Base-by-base conservation (phyloP, 306 rosid species). In the Elaeagnus macrophylla region DNA sequence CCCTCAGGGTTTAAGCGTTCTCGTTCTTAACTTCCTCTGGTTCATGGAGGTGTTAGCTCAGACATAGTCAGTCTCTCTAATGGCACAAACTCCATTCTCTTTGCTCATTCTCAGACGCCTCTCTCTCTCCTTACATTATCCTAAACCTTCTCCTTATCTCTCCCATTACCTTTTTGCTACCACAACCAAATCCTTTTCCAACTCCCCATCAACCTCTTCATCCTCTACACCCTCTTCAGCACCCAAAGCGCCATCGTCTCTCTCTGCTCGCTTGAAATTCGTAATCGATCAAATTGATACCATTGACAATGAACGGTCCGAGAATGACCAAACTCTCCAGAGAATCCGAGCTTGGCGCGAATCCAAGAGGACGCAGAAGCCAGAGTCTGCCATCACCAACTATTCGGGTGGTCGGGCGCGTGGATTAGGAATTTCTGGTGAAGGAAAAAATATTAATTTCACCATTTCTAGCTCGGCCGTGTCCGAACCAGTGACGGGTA, bases 251-350 rank as follows among this genome's bases (percentile, higher is more conserved):
- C 62, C 86, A 10, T 72, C 87, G 18, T 72, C 87, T 12, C 95
- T 87, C 6, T 87, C 96, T 4, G 93, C 89, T 2, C 89, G 99
- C 32, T 72, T 87, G 75, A 84, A 85, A 79, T 87, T 84, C 68
- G 90, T 91, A 59, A 84, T 86, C 57, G 99, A 91, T 43, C 96
- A 91, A 78, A 87, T 91, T 62, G 99, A 91, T 15, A 80, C 87
- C 69, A 84, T 91, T 17, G 96, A 86, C 56, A 86, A 81, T 56
- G 85, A 87, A 8, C 89, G 94, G 47, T 79, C 88, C 17, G 82
- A 82, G 9, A 87, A 87, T 71, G 85, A 84, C 63, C 83, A 91
- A 51, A 86, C 96, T 0, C 95, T 84, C 38, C 99, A 82, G 51
- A 80, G 90, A 52, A 91, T 91, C 54, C 82, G 95, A 51, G 71